Evolutionary conservation across 768 basidiomycete species (phyloP).

Genomic region (Suillus occidentalis): DNA sequence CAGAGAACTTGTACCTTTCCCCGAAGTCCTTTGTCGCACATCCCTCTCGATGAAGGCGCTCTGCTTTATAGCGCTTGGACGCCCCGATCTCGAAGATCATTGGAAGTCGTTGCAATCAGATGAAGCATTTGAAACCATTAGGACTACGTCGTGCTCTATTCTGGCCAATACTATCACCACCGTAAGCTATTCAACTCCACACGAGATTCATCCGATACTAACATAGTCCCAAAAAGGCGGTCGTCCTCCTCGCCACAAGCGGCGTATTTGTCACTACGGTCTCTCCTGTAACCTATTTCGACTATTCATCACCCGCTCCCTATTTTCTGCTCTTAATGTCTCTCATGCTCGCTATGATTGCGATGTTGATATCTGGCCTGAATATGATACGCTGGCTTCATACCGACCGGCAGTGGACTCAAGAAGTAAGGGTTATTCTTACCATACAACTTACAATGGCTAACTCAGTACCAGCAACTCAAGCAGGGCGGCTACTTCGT

Average conservation of each 20-base stretch:
- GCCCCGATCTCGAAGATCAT: not conserved
- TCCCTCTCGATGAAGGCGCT: not conserved
- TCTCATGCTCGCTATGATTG: not conserved
- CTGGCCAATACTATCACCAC: not conserved
- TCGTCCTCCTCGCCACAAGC: not conserved
- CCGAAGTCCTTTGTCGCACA: not conserved
- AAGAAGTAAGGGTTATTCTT: not conserved
- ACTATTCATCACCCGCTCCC: not conserved
- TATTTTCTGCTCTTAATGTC: not conserved
- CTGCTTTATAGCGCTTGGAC: not conserved
- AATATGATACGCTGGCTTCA: too few species aligned
- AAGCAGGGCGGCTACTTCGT: too few species aligned
- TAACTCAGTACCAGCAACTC: too few species aligned
- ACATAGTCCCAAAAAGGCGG: not conserved
- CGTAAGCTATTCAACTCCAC: not conserved
- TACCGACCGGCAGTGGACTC: too few species aligned
- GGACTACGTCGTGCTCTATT: not conserved
- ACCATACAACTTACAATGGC: too few species aligned
- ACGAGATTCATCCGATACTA: not conserved
- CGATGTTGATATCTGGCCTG: too few species aligned
- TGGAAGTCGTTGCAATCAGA: not conserved
- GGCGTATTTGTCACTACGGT: not conserved
- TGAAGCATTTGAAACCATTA: not conserved
- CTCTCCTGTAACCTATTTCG: not conserved
- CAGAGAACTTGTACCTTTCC: too few species aligned